Evolutionary conservation across 208 protist species (phyloP), one percentile per base, ranked within the genome.

Genomic region (Wallacemonas sp.): DNA sequence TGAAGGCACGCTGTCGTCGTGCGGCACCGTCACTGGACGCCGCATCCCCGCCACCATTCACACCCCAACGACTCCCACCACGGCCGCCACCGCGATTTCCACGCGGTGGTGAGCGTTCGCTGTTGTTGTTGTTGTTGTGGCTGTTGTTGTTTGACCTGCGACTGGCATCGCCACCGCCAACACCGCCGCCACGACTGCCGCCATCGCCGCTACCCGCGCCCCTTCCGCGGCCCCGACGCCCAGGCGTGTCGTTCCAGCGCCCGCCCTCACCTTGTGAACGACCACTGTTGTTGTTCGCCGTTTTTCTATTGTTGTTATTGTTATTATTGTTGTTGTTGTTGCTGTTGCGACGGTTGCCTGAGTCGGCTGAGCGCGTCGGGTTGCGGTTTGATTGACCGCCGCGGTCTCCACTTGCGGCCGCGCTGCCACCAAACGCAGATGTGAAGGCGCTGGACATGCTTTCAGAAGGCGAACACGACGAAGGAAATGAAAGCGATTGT

Each of bases 1-100:
- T 70, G 36, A 62, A 65, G 21, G 70, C 47, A 34, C 70, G 34
- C 12, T 67, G 47, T 32, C 11, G 11, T 29, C 11, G 23, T 19
- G n/a, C 17, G 11, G 47, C 47, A 8, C 30, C 47, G 30, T 8
- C 47, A 32, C 47, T n/a, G n/a, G n/a, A n/a, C n/a, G n/a, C n/a
- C n/a, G n/a, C n/a, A n/a, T n/a, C n/a, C n/a, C n/a, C n/a, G n/a
- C n/a, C n/a, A n/a, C n/a, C n/a, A n/a, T n/a, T n/a, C n/a, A n/a
- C 47, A 32, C 47, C 47, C 24, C 47, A 4, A 24, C 41, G 4
- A 32, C 30, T 30, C 23, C n/a, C 30, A 29, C 60, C n/a, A 6
- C 41, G 17, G n/a, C 11, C 41, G 11, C 41, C 17, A 47, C 12
- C 9, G 36, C 12, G 16, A 17, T 41, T 41, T 41, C 36, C 36